phyloP scores from a whole-genome alignment of 1,139 yeast genomes.

The Arxiozyma slooffiae region DNA sequence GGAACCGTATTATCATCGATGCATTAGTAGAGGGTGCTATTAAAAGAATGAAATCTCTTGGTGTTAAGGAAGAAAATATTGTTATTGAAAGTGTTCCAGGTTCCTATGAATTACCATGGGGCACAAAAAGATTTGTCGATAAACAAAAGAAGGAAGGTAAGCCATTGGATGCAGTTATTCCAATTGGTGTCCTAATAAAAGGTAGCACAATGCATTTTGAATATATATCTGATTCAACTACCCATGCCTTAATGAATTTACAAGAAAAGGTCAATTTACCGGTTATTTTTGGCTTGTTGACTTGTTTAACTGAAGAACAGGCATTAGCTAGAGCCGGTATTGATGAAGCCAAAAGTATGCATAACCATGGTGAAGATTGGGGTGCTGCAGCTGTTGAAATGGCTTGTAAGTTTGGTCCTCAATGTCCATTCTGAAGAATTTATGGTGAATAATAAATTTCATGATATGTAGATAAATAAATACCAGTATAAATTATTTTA shows the following conservation, averaged over 20 bases:
- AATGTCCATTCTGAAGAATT: conserved; percentile 10
- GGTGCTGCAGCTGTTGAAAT: conserved; percentile 99
- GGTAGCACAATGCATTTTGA: conserved; percentile 98
- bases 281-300: conserved; percentile 83
- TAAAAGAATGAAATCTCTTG: conserved; percentile 46
- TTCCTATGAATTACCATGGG: conserved; percentile 84
- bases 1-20: conserved; percentile 74
- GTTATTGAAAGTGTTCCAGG: conserved; percentile 85
- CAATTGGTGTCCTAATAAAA: conserved; percentile 89
- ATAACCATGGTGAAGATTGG: conserved; percentile 97
- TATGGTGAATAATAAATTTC: background rate
- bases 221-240: conserved; percentile 84
- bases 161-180: conserved; percentile 75
- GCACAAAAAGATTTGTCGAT: conserved; percentile 47
- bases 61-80: conserved; percentile 70
- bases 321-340: conserved; percentile 93
- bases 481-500: background rate
- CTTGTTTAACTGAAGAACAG: conserved; percentile 89
- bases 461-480: background rate
- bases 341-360: conserved; percentile 53
- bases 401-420: conserved; percentile 45
- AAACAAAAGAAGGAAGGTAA: conserved; percentile 38
- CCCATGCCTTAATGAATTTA: conserved; percentile 75
- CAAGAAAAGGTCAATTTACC: conserved; percentile 68
- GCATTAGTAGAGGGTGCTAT: conserved; percentile 75